Percentiles rank a stretch among this genome's conserved stretches.
Evolutionary conservation across 1,139 yeast genomes (phyloP).

Genomic region (Magnusiomyces clavatus): DNA sequence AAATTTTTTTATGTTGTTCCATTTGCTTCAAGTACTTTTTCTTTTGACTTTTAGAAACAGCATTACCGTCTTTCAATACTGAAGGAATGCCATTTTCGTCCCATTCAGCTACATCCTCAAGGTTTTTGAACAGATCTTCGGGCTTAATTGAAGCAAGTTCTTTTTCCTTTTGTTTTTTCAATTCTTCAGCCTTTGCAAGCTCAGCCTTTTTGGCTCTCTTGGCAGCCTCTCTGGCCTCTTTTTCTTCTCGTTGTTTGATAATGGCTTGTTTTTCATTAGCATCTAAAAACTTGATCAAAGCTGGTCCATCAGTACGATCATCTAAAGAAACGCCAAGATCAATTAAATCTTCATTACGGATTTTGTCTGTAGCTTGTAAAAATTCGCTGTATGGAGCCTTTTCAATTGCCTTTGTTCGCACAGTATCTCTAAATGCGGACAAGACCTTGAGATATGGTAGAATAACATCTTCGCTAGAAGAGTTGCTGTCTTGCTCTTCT

Average conservation of each 20-base stretch:
- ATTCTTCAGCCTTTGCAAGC: conserved; percentile 19
- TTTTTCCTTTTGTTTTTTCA: conserved; percentile 54
- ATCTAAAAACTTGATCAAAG: conserved; percentile 73
- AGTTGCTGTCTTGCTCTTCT: conserved; percentile 15
- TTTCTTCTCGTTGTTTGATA: conserved; percentile 49
- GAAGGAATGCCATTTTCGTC: conserved; percentile 82
- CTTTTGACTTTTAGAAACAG: conserved; percentile 75
- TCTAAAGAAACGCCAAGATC: conserved; percentile 77
- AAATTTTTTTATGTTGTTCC: conserved; percentile 74
- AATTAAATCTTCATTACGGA: conserved; percentile 59
- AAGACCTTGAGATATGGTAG: conserved; percentile 75
- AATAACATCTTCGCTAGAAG: conserved; percentile 55
- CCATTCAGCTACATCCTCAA: conserved; percentile 58
- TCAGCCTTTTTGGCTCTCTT: conserved; percentile 37
- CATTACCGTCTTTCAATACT: conserved; percentile 70
- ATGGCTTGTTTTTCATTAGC: conserved; percentile 62
- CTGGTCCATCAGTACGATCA: conserved; percentile 75
- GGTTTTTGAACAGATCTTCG: conserved; percentile 55
- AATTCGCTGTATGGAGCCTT: conserved; percentile 50
- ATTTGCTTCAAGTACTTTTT: conserved; percentile 75
- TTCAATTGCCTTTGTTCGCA: conserved; percentile 65
- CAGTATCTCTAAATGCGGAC: conserved; percentile 71
- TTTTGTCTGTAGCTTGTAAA: conserved; percentile 49
- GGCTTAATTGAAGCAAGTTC: conserved; percentile 70
- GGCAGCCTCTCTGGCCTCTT: conserved; percentile 45